Percentiles rank a stretch among this genome's conserved stretches.
Conservation (phyloP, 2,329 filamentous ascomycete species). For the Colletotrichum sp. region DNA sequence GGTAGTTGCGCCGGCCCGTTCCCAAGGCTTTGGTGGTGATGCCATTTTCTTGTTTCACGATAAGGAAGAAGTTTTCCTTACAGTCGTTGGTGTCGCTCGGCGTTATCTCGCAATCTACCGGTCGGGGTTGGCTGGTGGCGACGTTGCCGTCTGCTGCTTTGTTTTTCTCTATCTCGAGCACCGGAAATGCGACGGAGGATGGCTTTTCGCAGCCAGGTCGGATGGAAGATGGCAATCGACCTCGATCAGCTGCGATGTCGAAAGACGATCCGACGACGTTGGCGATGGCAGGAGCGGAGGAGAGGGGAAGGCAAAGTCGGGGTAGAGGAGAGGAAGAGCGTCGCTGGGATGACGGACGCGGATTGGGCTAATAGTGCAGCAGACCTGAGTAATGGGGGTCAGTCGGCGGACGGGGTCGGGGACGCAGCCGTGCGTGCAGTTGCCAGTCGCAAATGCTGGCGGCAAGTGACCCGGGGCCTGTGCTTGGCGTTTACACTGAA, state of each 20-base stretch:
- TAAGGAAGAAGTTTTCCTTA: conserved; percentile 17
- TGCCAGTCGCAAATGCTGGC: neutral
- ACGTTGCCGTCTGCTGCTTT: neutral
- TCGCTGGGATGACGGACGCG: conserved; percentile 1
- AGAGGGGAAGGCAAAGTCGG: neutral
- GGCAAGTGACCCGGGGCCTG: neutral
- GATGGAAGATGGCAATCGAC: neutral
- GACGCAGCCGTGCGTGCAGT: neutral
- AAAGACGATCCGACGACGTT: neutral
- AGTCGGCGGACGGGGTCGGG: neutral
- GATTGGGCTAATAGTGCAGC: neutral
- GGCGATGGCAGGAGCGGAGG: neutral
- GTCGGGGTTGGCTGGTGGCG: conserved; percentile 9
- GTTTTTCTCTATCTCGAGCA: neutral
- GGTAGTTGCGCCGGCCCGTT: conserved; percentile 72
- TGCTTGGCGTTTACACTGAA: conserved; percentile 1
- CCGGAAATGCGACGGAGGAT: neutral
- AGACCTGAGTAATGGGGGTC: conserved; percentile 1
- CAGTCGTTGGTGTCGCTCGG: neutral
- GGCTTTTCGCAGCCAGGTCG: neutral
- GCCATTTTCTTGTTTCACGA: conserved; percentile 49
- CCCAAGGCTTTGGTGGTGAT: conserved; percentile 98
- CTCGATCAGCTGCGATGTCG: neutral
- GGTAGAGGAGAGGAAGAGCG: neutral
- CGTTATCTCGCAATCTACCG: conserved; percentile 19